These are phyloP conservation scores for Catunica adiposa DNA, from an alignment of 2,329 filamentous ascomycete species.

Conservation along the genomic window DNA sequence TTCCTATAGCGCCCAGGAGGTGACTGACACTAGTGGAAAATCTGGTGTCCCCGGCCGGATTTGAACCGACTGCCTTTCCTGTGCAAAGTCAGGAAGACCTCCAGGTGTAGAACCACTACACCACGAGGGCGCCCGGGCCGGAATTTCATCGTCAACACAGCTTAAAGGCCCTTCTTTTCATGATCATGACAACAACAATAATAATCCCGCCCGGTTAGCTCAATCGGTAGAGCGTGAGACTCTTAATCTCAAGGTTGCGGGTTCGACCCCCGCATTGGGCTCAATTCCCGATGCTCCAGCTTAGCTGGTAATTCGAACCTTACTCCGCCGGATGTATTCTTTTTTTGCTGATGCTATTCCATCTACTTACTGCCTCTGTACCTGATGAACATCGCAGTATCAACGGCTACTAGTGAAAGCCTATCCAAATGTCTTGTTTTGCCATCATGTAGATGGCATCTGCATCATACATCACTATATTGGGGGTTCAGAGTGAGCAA, in stretches of 20 bases:
- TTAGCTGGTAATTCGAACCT: slow-evolving; percentile 13
- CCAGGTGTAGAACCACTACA: too few species aligned
- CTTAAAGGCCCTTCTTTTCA: too few species aligned
- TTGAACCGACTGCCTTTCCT: too few species aligned
- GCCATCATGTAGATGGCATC: not conserved
- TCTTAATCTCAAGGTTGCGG: slow-evolving; percentile 37
- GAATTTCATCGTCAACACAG: too few species aligned
- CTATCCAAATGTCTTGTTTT: too few species aligned
- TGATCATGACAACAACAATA: not conserved
- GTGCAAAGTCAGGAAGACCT: too few species aligned
- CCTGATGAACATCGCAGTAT: not conserved
- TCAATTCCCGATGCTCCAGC: slow-evolving; percentile 15
- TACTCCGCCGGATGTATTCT: not conserved
- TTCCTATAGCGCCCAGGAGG: too few species aligned
- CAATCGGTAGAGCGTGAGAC: slow-evolving; percentile 60
- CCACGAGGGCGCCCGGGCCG: too few species aligned
- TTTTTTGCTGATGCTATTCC: not conserved
- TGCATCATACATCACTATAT: not conserved
- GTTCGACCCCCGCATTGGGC: slow-evolving; percentile 24
- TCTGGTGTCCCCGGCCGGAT: too few species aligned
- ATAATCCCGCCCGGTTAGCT: slow-evolving; percentile 39
- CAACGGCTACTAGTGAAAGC: too few species aligned
- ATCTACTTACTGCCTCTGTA: not conserved
- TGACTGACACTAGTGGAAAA: too few species aligned
- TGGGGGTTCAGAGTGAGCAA: not conserved